Conservation (phyloP, 2,329 filamentous ascomycete species). For the Zymoseptoria brevis region DNA sequence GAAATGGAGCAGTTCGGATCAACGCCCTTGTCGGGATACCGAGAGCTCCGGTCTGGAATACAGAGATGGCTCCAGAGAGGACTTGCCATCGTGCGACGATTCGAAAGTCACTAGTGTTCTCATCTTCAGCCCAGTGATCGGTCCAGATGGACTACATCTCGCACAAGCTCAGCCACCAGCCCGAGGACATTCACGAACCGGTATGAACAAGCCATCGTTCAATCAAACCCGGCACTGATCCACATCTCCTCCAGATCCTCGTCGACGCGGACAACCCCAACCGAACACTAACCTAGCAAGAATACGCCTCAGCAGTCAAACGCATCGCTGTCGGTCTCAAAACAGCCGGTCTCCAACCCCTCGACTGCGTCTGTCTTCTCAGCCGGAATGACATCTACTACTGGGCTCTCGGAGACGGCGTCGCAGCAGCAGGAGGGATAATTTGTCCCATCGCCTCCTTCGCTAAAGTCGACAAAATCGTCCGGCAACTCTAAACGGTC, state of each 20-base stretch:
- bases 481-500: constrained; percentile 3
- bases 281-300: background rate
- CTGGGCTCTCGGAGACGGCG: constrained; percentile 5
- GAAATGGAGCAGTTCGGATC: too few species aligned
- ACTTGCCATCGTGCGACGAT: too few species aligned
- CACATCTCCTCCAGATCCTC: background rate
- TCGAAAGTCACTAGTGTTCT: too few species aligned
- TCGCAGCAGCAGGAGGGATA: constrained; percentile 8
- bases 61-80: too few species aligned
- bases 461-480: constrained; percentile 2
- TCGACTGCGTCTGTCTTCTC: constrained; percentile 8
- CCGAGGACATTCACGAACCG: background rate
- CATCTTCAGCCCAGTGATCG: too few species aligned
- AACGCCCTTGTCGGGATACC: too few species aligned
- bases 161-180: background rate
- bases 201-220: background rate
- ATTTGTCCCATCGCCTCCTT: constrained; percentile 5
- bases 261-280: background rate
- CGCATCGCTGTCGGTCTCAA: constrained; percentile 6
- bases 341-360: background rate
- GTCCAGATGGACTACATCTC: background rate
- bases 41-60: too few species aligned
- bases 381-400: constrained; percentile 9
- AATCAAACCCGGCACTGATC: background rate
- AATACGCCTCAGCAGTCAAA: constrained; percentile 6